Percentiles rank a stretch among this genome's conserved stretches.
phyloP scores from a whole-genome alignment of 2,329 filamentous ascomycete species.

The Ophiostoma triangulosporum region DNA sequence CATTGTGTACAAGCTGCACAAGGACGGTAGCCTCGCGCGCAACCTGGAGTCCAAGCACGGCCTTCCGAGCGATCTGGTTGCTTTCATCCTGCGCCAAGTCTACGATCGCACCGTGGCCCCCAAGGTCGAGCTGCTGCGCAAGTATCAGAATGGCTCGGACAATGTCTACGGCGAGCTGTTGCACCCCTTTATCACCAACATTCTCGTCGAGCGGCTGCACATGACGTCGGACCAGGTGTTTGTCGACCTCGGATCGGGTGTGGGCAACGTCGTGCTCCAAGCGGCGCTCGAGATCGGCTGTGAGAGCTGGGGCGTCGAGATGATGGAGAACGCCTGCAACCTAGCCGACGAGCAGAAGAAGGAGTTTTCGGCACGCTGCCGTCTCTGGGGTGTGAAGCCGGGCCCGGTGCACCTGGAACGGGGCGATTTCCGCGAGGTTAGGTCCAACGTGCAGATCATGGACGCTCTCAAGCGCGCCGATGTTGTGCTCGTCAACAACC shows the following conservation, averaged over 20 bases:
- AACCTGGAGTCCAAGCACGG: conserved; percentile 57
- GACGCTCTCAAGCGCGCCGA: conserved; percentile 70
- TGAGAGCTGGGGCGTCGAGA: conserved; percentile 91
- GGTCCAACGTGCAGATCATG: conserved; percentile 47
- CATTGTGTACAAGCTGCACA: conserved; percentile 49
- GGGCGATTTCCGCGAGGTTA: conserved; percentile 62
- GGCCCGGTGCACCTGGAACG: conserved; percentile 68
- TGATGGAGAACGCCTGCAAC: conserved; percentile 81
- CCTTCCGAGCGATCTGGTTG: conserved; percentile 58
- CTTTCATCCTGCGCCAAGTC: conserved; percentile 72
- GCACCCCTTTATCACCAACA: conserved; percentile 68
- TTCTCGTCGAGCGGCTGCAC: conserved; percentile 61
- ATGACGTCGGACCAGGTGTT: conserved; percentile 79
- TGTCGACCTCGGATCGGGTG: conserved; percentile 87
- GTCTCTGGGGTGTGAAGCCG: conserved; percentile 74
- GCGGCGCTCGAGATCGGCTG: conserved; percentile 87
- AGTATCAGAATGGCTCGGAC: conserved; percentile 81
- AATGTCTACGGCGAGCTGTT: conserved; percentile 92
- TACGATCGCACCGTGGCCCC: conserved; percentile 90
- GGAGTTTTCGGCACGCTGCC: conserved; percentile 75
- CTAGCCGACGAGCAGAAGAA: conserved; percentile 66
- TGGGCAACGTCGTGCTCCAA: conserved; percentile 90
- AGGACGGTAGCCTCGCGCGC: conserved; percentile 56
- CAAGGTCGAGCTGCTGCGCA: conserved; percentile 66
- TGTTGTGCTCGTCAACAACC: conserved; percentile 96